Evolutionary conservation across 164 flowering plant genomes (phyloP).

Genomic region (Cinnamomum chago): DNA sequence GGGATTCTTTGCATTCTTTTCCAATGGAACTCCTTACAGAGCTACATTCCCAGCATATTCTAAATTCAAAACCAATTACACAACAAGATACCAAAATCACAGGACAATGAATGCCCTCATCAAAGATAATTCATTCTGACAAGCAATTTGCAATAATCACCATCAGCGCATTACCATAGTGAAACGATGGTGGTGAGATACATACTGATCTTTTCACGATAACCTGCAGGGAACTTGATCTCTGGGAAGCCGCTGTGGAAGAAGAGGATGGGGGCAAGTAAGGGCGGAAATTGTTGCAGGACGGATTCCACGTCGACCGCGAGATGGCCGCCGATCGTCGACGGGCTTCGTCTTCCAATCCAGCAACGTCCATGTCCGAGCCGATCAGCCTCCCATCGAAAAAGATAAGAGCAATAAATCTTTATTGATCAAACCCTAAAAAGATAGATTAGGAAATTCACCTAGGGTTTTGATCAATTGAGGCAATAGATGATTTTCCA

Average conservation of each 20-base stretch:
- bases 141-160: no score
- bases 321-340: constrained; percentile 1
- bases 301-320: constrained; percentile 46
- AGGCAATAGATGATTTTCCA: constrained; percentile 14
- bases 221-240: constrained; percentile 41
- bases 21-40: background rate
- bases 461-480: no score
- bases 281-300: constrained; percentile 39
- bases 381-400: constrained; percentile 6
- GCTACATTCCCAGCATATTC: background rate
- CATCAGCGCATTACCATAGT: background rate
- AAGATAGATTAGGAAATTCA: background rate
- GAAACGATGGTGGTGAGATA: background rate
- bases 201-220: constrained; percentile 58
- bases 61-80: background rate
- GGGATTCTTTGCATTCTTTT: no score
- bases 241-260: constrained; percentile 13
- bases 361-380: constrained; percentile 52
- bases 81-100: background rate
- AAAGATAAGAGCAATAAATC: background rate
- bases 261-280: constrained; percentile 22
- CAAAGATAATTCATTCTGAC: background rate
- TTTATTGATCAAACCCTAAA: background rate
- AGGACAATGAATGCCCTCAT: background rate
- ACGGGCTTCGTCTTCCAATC: constrained; percentile 18